These are phyloP conservation scores for Vicia sativa DNA, from an alignment of 306 rosid genomes.

Conservation along the genomic window DNA sequence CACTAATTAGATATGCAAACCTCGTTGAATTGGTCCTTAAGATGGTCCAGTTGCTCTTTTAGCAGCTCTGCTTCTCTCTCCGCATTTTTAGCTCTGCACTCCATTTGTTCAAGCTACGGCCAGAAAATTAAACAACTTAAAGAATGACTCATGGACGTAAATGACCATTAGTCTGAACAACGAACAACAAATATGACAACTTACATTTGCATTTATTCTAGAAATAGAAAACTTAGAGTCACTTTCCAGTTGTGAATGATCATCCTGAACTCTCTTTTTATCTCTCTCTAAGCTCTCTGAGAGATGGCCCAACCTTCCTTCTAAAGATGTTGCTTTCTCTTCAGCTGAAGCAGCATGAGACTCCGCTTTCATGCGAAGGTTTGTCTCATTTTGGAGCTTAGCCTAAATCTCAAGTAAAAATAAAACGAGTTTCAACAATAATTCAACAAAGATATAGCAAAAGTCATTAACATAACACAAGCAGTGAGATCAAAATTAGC, in stretches of 20 bases:
- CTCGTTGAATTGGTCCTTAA: slow-evolving; percentile 69
- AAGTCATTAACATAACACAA: not conserved
- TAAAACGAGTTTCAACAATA: slow-evolving; percentile 23
- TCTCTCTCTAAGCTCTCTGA: slow-evolving; percentile 69
- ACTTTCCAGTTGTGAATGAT: slow-evolving; percentile 60
- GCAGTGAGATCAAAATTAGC: not conserved
- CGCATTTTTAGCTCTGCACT: slow-evolving; percentile 72
- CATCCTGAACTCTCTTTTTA: slow-evolving; percentile 56
- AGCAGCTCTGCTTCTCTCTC: slow-evolving; percentile 74
- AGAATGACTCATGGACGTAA: not conserved
- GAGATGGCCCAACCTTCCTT: slow-evolving; percentile 61
- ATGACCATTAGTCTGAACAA: slow-evolving; percentile 22
- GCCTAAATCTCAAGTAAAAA: slow-evolving; percentile 51
- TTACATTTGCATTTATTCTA: slow-evolving; percentile 70
- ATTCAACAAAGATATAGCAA: not conserved
- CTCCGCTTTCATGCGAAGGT: slow-evolving; percentile 76
- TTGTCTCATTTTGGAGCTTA: slow-evolving; percentile 69
- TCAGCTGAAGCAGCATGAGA: slow-evolving; percentile 63
- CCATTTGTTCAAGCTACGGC: slow-evolving; percentile 77
- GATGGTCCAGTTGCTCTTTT: slow-evolving; percentile 67
- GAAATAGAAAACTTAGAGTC: slow-evolving; percentile 77
- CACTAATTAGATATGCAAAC: slow-evolving; percentile 48
- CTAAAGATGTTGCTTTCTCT: slow-evolving; percentile 62
- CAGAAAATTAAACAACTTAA: slow-evolving; percentile 38
- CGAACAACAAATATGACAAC: slow-evolving; percentile 35